Base-by-base conservation (phyloP, 2,329 filamentous ascomycete species). In the Davidsoniella virescens region DNA sequence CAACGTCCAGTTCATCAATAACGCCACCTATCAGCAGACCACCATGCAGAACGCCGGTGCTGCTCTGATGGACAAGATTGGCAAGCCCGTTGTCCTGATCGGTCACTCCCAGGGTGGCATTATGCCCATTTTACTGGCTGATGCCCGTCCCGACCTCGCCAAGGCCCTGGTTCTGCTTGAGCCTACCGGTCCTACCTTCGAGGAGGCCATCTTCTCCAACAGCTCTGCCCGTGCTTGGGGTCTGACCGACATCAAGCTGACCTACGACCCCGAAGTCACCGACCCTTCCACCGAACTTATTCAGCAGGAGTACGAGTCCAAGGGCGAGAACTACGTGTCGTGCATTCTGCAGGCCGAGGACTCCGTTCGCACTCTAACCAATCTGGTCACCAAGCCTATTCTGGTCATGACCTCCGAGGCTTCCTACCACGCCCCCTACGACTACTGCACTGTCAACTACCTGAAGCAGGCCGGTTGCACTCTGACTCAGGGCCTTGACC, bases 41-140 rank as follows among this genome's bases (percentile, higher is more conserved):
- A 59, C 61, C 2, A 60, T 65, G 36, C 65, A 52, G 50, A 58
- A 53, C 2, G 67, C 67, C 12, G 66, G 69, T 2, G 62, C 64
- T 3, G 65, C 62, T 1, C 61, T 71, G 1, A 57, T 71, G 4
- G 67, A 70, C 53, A 62, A 55, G 51, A 69, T 70, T 52, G 67
- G 62, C 42, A 63, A 56, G 49, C 67, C 66, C 0, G 61, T 55
- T n/a, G 54, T 69, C 20, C 42, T 52, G 3, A 38, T 69, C 16
- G 67, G 64, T 18, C 70, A 74, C 55, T 71, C 67, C 16, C 66
- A 71, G 54, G 71, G 69, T 2, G 68, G 67, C 2, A 53, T 64
- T 0, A 59, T 65, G 52, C 64, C 65, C 6, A 64, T 67, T 58
- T 40, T 72, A 47, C 59, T 67, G 44, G 62, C 67, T 36, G 63